These are phyloP conservation scores for Trichoderma hamatum DNA, from an alignment of 2,329 filamentous ascomycete genomes.

Conservation along the genomic window DNA sequence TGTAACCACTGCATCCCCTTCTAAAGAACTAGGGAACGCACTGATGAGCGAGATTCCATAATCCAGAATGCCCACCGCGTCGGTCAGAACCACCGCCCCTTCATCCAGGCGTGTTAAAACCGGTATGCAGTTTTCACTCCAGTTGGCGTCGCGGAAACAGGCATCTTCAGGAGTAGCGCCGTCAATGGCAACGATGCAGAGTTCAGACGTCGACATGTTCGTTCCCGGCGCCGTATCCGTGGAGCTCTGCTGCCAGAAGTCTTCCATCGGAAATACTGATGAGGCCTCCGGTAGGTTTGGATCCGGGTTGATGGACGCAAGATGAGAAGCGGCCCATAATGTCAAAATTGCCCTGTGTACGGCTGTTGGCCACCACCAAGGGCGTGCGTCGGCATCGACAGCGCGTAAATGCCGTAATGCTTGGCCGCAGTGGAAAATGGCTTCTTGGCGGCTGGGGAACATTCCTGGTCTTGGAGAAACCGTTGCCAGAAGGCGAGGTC, in stretches of 20 bases:
- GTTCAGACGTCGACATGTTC: neutral
- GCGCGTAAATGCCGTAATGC: constrained; percentile 62
- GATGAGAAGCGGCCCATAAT: constrained; percentile 64
- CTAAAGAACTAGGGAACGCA: neutral
- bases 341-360: constrained; percentile 68
- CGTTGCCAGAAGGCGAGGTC: constrained; percentile 59
- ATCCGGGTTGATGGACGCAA: neutral
- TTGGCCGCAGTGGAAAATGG: constrained; percentile 69
- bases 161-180: neutral
- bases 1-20: neutral
- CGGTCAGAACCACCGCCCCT: neutral
- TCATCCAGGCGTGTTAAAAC: neutral
- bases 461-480: constrained; percentile 61
- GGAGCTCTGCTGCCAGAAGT: neutral
- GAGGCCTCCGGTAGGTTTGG: neutral
- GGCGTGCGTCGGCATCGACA: constrained; percentile 63
- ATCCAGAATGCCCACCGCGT: constrained; percentile 7
- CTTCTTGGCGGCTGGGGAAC: constrained; percentile 65
- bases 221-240: neutral
- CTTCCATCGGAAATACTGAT: neutral
- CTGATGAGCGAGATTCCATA: constrained; percentile 20
- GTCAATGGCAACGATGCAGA: constrained; percentile 1
- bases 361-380: constrained; percentile 72
- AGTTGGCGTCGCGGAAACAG: neutral
- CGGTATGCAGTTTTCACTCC: neutral